Conservation (phyloP, 1,284 basidiomycete genomes). For the Hortiboletus rubellus region DNA sequence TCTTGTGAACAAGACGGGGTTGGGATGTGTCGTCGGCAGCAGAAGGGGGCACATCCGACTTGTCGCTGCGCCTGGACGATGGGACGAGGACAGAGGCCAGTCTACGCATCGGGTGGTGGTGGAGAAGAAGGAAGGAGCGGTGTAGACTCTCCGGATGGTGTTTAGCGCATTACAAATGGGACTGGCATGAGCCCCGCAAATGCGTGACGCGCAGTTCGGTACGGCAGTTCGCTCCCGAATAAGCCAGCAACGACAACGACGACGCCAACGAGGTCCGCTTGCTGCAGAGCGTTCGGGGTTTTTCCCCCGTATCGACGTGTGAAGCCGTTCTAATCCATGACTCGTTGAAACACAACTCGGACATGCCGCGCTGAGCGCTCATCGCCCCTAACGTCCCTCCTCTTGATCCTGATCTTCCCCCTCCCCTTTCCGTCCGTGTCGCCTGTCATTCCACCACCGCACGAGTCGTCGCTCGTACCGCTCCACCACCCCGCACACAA, state of each 20-base stretch:
- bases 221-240: conserved; percentile 29
- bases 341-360: not conserved
- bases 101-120: conserved; percentile 46
- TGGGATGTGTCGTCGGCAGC: conserved; percentile 19
- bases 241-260: conserved; percentile 18
- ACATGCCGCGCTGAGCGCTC: not conserved
- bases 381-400: conserved; percentile 13
- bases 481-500: conserved; percentile 55
- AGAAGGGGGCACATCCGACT: conserved; percentile 33
- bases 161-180: conserved; percentile 38
- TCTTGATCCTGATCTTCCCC: not conserved
- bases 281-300: not conserved
- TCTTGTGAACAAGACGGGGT: conserved; percentile 19
- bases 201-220: conserved; percentile 6
- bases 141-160: conserved; percentile 9
- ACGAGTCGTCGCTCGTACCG: conserved; percentile 58
- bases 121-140: conserved; percentile 17
- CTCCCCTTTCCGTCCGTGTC: conserved; percentile 6
- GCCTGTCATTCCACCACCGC: conserved; percentile 46
- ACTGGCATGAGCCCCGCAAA: conserved; percentile 24
- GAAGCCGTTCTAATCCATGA: conserved; percentile 2
- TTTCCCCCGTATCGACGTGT: conserved; percentile 12
- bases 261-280: conserved; percentile 5
- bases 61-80: conserved; percentile 50
- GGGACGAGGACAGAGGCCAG: conserved; percentile 52